A percentile compares a stretch with the other conserved stretches of the same genome.
phyloP scores from a whole-genome alignment of 2,329 filamentous ascomycete genomes.

The Aspergillus quadrilineatus region DNA sequence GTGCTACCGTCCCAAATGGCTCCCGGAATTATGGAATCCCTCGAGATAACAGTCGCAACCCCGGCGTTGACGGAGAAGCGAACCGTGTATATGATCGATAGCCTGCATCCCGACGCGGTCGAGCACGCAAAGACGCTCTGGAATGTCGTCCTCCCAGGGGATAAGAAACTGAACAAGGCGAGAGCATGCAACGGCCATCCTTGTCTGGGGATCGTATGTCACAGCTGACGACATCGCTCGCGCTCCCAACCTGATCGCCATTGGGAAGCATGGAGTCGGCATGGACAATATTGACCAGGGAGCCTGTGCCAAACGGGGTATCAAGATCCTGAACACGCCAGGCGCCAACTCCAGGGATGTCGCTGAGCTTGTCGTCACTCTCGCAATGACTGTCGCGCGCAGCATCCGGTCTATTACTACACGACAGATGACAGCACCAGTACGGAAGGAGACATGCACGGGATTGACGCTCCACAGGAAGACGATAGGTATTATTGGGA shows the following conservation, averaged over 20 bases:
- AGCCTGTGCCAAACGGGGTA: slow-evolving; percentile 40
- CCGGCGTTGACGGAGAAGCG: slow-evolving; percentile 27
- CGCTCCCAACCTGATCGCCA: slow-evolving; percentile 40
- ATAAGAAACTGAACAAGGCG: slow-evolving; percentile 40
- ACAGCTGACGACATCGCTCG: slow-evolving; percentile 41
- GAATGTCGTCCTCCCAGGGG: slow-evolving; percentile 37
- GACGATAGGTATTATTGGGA: slow-evolving; percentile 41
- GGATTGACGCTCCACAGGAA: slow-evolving; percentile 39
- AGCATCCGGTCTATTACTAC: slow-evolving; percentile 33
- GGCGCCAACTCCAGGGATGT: slow-evolving; percentile 48
- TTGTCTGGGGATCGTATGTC: slow-evolving; percentile 41
- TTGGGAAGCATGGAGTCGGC: slow-evolving; percentile 51
- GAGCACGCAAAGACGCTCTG: slow-evolving; percentile 40
- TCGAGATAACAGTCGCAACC: background rate
- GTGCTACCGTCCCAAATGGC: background rate
- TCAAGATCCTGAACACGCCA: slow-evolving; percentile 51
- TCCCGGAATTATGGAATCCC: background rate
- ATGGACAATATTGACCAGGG: slow-evolving; percentile 48
- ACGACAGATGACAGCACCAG: slow-evolving; percentile 28
- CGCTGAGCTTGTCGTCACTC: slow-evolving; percentile 34
- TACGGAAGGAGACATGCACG: slow-evolving; percentile 43
- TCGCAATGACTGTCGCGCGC: slow-evolving; percentile 39
- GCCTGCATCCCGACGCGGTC: slow-evolving; percentile 39
- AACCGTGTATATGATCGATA: slow-evolving; percentile 44
- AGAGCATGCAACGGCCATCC: slow-evolving; percentile 41